These are phyloP conservation scores for Ambrosia trifida DNA, from an alignment of 129 eudicot genomes.

Conservation along the genomic window DNA sequence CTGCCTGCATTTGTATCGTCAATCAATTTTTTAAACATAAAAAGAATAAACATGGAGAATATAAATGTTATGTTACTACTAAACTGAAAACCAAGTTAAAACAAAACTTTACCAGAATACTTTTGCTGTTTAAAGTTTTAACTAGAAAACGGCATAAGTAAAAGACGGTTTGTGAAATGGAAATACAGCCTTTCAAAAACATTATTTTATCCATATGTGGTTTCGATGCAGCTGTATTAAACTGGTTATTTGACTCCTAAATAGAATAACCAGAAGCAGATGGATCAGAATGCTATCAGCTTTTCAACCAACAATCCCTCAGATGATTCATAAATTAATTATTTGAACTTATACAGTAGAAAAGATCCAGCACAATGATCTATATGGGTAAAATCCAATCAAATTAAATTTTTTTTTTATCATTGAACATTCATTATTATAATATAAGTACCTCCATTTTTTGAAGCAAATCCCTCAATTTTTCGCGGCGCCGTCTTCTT, in stretches of 20 bases:
- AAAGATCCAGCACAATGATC: neutral
- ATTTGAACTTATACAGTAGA: neutral
- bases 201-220: neutral
- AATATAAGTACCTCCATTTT: constrained; percentile 65
- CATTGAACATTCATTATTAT: neutral
- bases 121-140: neutral
- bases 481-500: constrained; percentile 76
- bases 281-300: neutral
- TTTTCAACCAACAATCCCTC: neutral
- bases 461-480: constrained; percentile 68
- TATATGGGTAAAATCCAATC: neutral
- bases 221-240: neutral
- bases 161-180: neutral
- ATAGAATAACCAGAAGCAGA: neutral
- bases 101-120: neutral
- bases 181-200: neutral
- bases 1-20: constrained; percentile 49
- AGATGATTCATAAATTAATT: neutral
- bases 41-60: neutral
- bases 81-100: neutral
- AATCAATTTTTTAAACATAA: neutral
- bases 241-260: neutral
- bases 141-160: neutral
- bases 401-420: neutral
- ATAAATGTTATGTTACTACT: neutral